A percentile compares a stretch with the other conserved stretches of the same genome.
Evolutionary conservation across 78 protist species (phyloP).

Genomic region (Pigoraptor vietnamica): DNA sequence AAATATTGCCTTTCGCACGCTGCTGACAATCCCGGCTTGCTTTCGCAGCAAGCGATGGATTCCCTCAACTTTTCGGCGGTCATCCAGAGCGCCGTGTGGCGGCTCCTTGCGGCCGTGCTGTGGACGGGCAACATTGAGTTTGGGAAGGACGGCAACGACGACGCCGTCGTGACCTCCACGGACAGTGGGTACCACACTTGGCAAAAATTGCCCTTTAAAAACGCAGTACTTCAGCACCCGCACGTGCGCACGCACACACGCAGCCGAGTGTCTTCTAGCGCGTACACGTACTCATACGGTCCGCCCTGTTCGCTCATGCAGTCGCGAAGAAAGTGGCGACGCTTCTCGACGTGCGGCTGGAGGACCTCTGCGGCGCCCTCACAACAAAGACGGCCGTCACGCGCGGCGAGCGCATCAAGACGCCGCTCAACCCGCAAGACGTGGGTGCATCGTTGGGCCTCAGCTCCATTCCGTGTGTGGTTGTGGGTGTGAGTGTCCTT

Average conservation of each 20-base stretch:
- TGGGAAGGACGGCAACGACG: not conserved
- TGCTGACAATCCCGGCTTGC: too few relatives aligned
- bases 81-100: not conserved
- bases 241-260: too few relatives aligned
- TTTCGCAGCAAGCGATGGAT: not conserved
- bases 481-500: not conserved
- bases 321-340: not conserved
- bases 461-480: not conserved
- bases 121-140: constrained; percentile 15
- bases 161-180: constrained; percentile 9
- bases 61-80: not conserved
- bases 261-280: not conserved
- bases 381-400: not conserved
- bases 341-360: not conserved
- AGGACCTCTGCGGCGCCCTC: constrained; percentile 1
- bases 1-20: too few relatives aligned
- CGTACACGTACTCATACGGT: not conserved
- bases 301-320: not conserved
- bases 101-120: constrained; percentile 45
- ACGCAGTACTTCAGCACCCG: too few relatives aligned
- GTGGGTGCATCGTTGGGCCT: not conserved
- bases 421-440: not conserved
- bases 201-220: too few relatives aligned
- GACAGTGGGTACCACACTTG: too few relatives aligned
- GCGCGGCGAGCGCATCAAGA: not conserved